phyloP scores from a whole-genome alignment of 2,329 filamentous ascomycete species.

The Ophiosphaerella narmari region DNA sequence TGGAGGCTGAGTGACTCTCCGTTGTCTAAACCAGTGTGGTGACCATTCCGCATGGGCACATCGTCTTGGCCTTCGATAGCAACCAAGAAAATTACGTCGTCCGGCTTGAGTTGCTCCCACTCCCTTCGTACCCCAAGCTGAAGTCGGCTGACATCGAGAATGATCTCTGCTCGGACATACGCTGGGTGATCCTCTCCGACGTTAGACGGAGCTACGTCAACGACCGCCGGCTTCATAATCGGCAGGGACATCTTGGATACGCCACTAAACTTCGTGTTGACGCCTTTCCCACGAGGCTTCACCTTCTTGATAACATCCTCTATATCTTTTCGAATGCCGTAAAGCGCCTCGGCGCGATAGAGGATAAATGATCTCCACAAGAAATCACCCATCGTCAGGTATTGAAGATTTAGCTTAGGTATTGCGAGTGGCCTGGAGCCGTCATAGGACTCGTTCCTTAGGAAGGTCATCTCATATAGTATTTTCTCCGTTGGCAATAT shows the following conservation, averaged over 20 bases:
- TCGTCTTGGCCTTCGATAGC: constrained; percentile 68
- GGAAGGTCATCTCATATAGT: constrained; percentile 77
- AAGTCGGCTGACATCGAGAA: constrained; percentile 80
- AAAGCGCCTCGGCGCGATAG: constrained; percentile 90
- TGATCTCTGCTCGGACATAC: constrained; percentile 82
- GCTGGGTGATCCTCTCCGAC: constrained; percentile 86
- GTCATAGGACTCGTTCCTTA: constrained; percentile 85
- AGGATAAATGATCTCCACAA: constrained; percentile 92
- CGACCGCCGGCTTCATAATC: constrained; percentile 81
- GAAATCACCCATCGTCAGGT: constrained; percentile 92
- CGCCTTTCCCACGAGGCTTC: constrained; percentile 70
- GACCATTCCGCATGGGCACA: constrained; percentile 60
- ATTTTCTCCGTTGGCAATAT: constrained; percentile 82
- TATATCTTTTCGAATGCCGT: constrained; percentile 88
- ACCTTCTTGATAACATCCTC: constrained; percentile 80
- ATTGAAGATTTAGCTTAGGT: constrained; percentile 94
- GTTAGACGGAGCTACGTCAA: constrained; percentile 80
- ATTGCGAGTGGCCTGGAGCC: constrained; percentile 85
- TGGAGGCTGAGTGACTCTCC: constrained; percentile 70
- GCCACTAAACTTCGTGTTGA: constrained; percentile 73
- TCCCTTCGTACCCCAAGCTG: constrained; percentile 76
- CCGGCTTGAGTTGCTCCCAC: constrained; percentile 85
- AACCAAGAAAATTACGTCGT: constrained; percentile 88
- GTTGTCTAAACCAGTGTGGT: constrained; percentile 51
- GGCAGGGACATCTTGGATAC: constrained; percentile 91